Base-by-base conservation (phyloP, 2,329 filamentous ascomycete species). In the Graphilbum sp. region DNA sequence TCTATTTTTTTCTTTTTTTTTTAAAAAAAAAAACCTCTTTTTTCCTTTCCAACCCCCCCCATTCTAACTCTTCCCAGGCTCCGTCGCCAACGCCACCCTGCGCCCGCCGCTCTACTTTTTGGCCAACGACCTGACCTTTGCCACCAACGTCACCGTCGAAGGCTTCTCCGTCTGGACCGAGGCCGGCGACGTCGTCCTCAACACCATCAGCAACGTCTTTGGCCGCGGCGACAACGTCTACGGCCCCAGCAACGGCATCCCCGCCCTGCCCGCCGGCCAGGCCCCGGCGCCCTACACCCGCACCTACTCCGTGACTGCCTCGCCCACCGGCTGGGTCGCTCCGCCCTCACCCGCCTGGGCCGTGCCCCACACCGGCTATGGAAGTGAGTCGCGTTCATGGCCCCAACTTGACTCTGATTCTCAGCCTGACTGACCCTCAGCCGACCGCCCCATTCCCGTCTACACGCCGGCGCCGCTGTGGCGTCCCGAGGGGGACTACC, bases 81-180 rank as follows among this genome's bases (percentile, higher is more conserved):
- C 52, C 20, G 47, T 57, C 20, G 49, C 50, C 18, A 41, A 58
- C 34, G 55, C 54, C 15, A 43, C 42, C 4, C 25, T 37, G 1
- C 49, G 54, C 0, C 49, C 50, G 16, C 48, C 54, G 0, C 45
- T 58, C 5, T 50, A 52, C 11, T 47, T 58, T 7, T 38, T 53
- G 6, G 53, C 50, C 10, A 54, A 51, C 13, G 53, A 58, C 38
- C 41, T 55, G 11, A 50, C 51, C 2, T 54, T 50, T 15, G 46
- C 50, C 0, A 48, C 40, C 0, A 52, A 57, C 37, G 46, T 59
- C 12, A 56, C 51, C 0, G 43, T 58, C 2, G 46, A 51, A 11
- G 46, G 53, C n/a, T 53, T 59, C 34, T 41, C 45, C 13, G 38
- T 59, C n/a, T 59, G 54, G 56, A 59, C 56, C 8, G 44, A 51